Percentiles rank a stretch among this genome's conserved stretches.
phyloP scores from a whole-genome alignment of 192 early-diverging fungal genomes.

The Backusella tuberculispora region DNA sequence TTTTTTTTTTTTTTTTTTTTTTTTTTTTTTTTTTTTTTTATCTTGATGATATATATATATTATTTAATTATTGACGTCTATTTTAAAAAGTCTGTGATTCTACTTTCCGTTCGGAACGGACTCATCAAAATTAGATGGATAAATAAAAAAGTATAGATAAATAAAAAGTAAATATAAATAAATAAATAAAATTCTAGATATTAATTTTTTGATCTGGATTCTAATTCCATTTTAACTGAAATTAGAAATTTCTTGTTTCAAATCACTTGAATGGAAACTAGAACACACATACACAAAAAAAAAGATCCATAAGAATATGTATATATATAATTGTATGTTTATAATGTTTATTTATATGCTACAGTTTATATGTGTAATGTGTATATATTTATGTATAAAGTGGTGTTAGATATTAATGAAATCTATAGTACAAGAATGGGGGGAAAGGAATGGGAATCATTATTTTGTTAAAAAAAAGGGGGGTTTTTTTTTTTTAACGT shows the following conservation, averaged over 20 bases:
- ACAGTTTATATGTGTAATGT: neutral
- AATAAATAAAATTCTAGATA: slow-evolving; percentile 1
- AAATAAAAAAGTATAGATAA: neutral
- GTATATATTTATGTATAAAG: too few relatives aligned
- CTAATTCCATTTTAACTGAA: neutral
- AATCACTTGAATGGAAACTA: neutral
- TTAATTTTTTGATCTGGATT: neutral
- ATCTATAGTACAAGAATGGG: slow-evolving; percentile 13
- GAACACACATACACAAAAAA: too few relatives aligned
- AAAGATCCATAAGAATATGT: neutral
- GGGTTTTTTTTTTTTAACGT: neutral
- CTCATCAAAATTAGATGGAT: neutral
- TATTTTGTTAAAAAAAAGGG: neutral
- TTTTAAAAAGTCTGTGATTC: slow-evolving; percentile 5
- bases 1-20: neutral
- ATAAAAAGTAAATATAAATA: neutral
- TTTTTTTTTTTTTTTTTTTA: neutral
- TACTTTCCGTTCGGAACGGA: neutral
- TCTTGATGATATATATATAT: neutral
- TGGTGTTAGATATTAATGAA: neutral
- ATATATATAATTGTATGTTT: neutral
- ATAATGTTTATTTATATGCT: neutral
- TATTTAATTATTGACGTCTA: neutral
- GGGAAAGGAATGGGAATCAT: neutral
- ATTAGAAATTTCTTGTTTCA: neutral